These are phyloP conservation scores for Endoconidiophora polonica DNA, from an alignment of 2,329 filamentous ascomycete species.

Conservation along the genomic window DNA sequence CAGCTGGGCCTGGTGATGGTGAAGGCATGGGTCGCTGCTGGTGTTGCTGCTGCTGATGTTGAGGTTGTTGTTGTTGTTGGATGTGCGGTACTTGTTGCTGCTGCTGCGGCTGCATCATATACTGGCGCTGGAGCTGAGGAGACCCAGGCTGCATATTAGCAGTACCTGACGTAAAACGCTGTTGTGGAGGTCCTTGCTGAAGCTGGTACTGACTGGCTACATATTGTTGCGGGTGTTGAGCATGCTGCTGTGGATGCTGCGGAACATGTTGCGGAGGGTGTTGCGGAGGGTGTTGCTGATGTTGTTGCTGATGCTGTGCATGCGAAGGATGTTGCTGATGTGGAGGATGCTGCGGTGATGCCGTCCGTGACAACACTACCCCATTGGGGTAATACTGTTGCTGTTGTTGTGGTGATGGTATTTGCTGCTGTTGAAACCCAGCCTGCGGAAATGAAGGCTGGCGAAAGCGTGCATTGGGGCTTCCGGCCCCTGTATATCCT, in stretches of 20 bases:
- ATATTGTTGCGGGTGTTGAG: not conserved
- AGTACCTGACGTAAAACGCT: slow-evolving; percentile 2
- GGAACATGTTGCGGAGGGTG: slow-evolving; percentile 11
- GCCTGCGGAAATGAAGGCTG: slow-evolving; percentile 20
- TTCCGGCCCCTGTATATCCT: slow-evolving; percentile 23
- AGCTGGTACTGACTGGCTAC: not conserved
- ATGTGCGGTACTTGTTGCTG: slow-evolving; percentile 4
- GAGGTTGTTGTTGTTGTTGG: not conserved
- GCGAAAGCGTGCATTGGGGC: slow-evolving; percentile 27
- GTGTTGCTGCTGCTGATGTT: slow-evolving; percentile 1
- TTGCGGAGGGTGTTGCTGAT: slow-evolving; percentile 21
- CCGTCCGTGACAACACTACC: slow-evolving; percentile 24
- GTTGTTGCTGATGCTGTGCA: slow-evolving; percentile 20
- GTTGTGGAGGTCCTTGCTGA: slow-evolving; percentile 9
- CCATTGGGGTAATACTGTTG: slow-evolving; percentile 28
- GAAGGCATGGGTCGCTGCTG: slow-evolving; percentile 11
- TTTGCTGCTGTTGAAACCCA: slow-evolving; percentile 21
- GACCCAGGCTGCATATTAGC: slow-evolving; percentile 12
- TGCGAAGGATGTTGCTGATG: slow-evolving; percentile 16
- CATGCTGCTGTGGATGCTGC: slow-evolving; percentile 19
- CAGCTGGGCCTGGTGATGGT: slow-evolving; percentile 10
- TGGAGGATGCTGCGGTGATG: slow-evolving; percentile 28
- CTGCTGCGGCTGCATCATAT: slow-evolving; percentile 12
- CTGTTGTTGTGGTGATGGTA: slow-evolving; percentile 11
- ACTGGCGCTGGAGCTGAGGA: slow-evolving; percentile 8